Evolutionary conservation across 2,329 filamentous ascomycete genomes (phyloP).

Genomic region (Sclerotinia spermophila): DNA sequence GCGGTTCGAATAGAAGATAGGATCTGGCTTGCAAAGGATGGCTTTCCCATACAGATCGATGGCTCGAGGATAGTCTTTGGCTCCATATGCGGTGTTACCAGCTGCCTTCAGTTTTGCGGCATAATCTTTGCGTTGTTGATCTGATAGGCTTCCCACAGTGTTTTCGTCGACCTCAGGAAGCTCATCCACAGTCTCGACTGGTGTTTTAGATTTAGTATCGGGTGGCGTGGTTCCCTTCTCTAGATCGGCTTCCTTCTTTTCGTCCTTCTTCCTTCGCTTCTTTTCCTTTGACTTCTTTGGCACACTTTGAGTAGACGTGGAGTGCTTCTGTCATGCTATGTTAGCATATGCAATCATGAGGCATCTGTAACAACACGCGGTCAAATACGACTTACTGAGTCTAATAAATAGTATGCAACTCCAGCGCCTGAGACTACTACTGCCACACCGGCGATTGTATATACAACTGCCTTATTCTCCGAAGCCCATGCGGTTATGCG

Average conservation of each 20-base stretch:
- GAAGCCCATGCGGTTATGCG: constrained; percentile 87
- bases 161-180: constrained; percentile 63
- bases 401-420: constrained; percentile 83
- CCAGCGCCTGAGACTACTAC: constrained; percentile 88
- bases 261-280: constrained; percentile 81
- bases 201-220: constrained; percentile 45
- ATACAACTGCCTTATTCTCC: constrained; percentile 92
- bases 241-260: constrained; percentile 66
- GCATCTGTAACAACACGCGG: constrained; percentile 1
- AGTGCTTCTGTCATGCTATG: constrained; percentile 28
- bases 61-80: constrained; percentile 88
- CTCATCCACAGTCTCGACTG: constrained; percentile 60
- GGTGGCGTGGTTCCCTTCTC: constrained; percentile 52
- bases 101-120: constrained; percentile 90
- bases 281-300: constrained; percentile 79
- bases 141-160: constrained; percentile 48
- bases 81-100: constrained; percentile 93
- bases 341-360: constrained; percentile 22
- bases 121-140: constrained; percentile 76
- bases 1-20: constrained; percentile 98
- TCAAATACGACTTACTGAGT: constrained; percentile 47
- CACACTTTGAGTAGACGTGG: constrained; percentile 39
- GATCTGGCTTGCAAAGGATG: constrained; percentile 93
- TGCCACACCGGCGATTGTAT: constrained; percentile 92
- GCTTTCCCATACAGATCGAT: constrained; percentile 95